These are phyloP conservation scores for Penicillium sp. DNA, from an alignment of 2,329 filamentous ascomycete species.

Conservation along the genomic window DNA sequence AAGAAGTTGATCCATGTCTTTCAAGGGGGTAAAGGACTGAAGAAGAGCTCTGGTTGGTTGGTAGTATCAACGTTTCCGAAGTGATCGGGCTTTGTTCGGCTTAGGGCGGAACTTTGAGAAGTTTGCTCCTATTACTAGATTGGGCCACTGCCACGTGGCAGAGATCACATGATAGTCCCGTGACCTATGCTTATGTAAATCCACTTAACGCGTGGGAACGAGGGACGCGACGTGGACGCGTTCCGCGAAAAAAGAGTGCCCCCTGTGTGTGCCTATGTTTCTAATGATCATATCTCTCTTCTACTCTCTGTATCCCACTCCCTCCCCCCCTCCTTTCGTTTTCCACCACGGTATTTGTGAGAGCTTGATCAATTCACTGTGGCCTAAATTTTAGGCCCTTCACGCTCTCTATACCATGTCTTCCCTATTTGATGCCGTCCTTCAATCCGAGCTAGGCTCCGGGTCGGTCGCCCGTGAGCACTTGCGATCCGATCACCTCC, in stretches of 20 bases:
- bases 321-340: not conserved
- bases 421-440: slow-evolving; percentile 43
- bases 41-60: not conserved
- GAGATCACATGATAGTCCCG: not conserved
- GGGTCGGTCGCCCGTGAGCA: slow-evolving; percentile 31
- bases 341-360: not conserved
- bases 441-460: slow-evolving; percentile 44
- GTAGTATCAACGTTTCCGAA: not conserved
- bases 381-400: not conserved
- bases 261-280: not conserved
- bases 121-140: not conserved
- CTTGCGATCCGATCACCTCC: slow-evolving; percentile 42
- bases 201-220: slow-evolving; percentile 1
- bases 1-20: not conserved
- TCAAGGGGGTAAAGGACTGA: not conserved
- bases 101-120: not conserved
- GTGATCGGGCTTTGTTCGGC: not conserved
- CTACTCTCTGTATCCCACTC: not conserved
- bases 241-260: not conserved
- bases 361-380: not conserved
- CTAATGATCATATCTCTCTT: not conserved
- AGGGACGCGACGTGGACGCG: not conserved
- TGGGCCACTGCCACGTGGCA: not conserved
- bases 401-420: slow-evolving; percentile 35
- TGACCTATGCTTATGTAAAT: not conserved